Conservation (phyloP, 1,139 yeast genomes). For the Kodamaea suecica region DNA sequence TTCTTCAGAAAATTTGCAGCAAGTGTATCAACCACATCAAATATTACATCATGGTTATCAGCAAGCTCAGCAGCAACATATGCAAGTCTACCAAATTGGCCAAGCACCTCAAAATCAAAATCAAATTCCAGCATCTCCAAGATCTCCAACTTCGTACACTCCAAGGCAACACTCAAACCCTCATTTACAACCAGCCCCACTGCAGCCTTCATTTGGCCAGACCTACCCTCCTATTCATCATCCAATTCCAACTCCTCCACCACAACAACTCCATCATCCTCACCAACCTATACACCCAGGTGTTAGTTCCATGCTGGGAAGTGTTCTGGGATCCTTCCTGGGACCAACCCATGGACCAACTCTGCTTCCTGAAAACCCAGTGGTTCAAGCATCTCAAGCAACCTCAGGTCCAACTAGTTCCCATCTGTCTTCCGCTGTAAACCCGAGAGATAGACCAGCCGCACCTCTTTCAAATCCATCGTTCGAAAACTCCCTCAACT, state of each 20-base stretch:
- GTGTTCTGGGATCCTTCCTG: slow-evolving; percentile 2
- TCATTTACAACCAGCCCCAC: slow-evolving; percentile 4
- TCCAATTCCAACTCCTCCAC: slow-evolving; percentile 8
- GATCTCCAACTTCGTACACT: not conserved
- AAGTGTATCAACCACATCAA: not conserved
- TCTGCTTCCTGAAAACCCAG: slow-evolving; percentile 10
- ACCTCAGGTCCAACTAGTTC: slow-evolving; percentile 8
- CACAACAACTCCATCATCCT: slow-evolving; percentile 4
- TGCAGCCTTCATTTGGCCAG: not conserved
- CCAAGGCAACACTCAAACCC: slow-evolving; percentile 4
- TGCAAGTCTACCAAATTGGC: slow-evolving; percentile 3
- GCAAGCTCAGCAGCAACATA: slow-evolving; percentile 2
- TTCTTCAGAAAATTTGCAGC: slow-evolving; percentile 3
- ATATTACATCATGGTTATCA: slow-evolving; percentile 1
- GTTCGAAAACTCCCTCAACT: slow-evolving; percentile 27
- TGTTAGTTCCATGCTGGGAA: not conserved
- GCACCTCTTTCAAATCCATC: slow-evolving; percentile 12
- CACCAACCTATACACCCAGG: slow-evolving; percentile 1
- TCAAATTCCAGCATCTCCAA: not conserved
- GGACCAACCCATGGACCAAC: slow-evolving; percentile 8
- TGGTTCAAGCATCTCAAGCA: slow-evolving; percentile 3
- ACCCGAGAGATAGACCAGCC: not conserved
- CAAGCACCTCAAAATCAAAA: slow-evolving; percentile 2
- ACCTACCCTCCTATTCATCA: slow-evolving; percentile 6
- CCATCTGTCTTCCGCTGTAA: slow-evolving; percentile 5